A percentile compares a stretch with the other conserved stretches of the same genome.
Evolutionary conservation across 2,329 filamentous ascomycete genomes (phyloP).

Genomic region (Xylaria sp.): DNA sequence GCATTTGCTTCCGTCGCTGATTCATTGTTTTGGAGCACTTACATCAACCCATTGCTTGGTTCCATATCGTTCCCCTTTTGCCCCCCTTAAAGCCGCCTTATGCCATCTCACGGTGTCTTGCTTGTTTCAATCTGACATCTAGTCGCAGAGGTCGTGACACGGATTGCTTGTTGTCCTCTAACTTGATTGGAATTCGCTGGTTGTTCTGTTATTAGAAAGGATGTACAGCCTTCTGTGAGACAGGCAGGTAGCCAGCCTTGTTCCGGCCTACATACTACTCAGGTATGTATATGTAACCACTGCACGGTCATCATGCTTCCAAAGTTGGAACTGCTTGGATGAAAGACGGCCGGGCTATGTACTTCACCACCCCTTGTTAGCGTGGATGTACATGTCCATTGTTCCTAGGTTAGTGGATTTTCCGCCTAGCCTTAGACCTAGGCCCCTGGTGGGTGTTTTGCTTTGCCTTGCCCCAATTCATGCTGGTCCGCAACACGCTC

Average conservation of each 20-base stretch:
- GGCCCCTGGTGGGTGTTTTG: conserved; percentile 41
- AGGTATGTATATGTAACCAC: conserved; percentile 18
- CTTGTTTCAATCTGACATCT: conserved; percentile 1
- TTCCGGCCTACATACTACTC: conserved; percentile 1
- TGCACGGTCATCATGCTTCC: conserved; percentile 22
- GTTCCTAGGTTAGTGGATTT: conserved; percentile 31
- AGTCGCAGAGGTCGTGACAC: conserved; percentile 11
- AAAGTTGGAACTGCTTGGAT: conserved; percentile 16
- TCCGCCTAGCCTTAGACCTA: conserved; percentile 23
- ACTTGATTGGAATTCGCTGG: conserved; percentile 1
- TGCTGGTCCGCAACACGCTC: conserved; percentile 39
- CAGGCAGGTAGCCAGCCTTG: conserved; percentile 30
- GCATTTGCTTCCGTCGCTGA: conserved; percentile 32
- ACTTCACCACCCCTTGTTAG: conserved; percentile 48
- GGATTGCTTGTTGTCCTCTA: neutral
- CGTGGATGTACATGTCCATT: conserved; percentile 43
- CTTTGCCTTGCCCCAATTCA: conserved; percentile 43
- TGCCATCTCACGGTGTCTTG: conserved; percentile 12
- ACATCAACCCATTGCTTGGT: conserved; percentile 19
- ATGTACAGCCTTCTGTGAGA: conserved; percentile 27
- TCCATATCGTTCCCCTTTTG: conserved; percentile 9
- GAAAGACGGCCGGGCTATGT: conserved; percentile 36
- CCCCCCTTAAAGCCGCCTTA: conserved; percentile 16
- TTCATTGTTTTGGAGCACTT: conserved; percentile 29
- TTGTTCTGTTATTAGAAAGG: neutral